These are phyloP conservation scores for Peniophora sp. DNA, from an alignment of 1,284 basidiomycete species.

Conservation along the genomic window DNA sequence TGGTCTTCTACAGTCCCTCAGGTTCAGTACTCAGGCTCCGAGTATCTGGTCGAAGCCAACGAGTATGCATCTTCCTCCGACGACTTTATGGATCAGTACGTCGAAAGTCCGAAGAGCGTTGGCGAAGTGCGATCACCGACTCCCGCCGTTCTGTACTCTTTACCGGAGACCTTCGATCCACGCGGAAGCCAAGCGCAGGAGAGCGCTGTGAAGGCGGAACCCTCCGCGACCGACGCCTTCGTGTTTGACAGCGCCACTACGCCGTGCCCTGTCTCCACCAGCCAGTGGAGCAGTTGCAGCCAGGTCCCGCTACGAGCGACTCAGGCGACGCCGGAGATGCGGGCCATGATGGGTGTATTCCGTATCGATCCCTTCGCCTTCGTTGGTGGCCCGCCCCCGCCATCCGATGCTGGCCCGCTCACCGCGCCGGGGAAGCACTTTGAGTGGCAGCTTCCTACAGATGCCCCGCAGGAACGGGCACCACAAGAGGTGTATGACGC, in stretches of 20 bases:
- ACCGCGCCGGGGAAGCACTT: conserved; percentile 51
- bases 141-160: conserved; percentile 6
- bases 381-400: conserved; percentile 34
- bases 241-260: conserved; percentile 21
- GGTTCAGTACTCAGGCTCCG: too few relatives aligned
- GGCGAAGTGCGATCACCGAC: not conserved
- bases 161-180: conserved; percentile 6
- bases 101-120: too few relatives aligned
- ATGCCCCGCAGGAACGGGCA: conserved; percentile 2
- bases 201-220: conserved; percentile 12
- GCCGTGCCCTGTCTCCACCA: conserved; percentile 1
- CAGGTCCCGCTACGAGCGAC: conserved; percentile 70
- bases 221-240: conserved; percentile 15
- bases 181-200: conserved; percentile 3
- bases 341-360: conserved; percentile 67
- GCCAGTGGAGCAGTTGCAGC: not conserved
- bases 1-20: too few relatives aligned
- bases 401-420: conserved; percentile 40
- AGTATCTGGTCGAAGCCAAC: too few relatives aligned
- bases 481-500: not conserved
- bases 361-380: conserved; percentile 69
- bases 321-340: conserved; percentile 58
- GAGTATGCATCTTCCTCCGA: too few relatives aligned
- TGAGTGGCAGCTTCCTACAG: conserved; percentile 45
- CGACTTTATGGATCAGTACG: too few relatives aligned